phyloP scores from a whole-genome alignment of 2,329 filamentous ascomycete genomes.

The Thermomyces lanuginosus region DNA sequence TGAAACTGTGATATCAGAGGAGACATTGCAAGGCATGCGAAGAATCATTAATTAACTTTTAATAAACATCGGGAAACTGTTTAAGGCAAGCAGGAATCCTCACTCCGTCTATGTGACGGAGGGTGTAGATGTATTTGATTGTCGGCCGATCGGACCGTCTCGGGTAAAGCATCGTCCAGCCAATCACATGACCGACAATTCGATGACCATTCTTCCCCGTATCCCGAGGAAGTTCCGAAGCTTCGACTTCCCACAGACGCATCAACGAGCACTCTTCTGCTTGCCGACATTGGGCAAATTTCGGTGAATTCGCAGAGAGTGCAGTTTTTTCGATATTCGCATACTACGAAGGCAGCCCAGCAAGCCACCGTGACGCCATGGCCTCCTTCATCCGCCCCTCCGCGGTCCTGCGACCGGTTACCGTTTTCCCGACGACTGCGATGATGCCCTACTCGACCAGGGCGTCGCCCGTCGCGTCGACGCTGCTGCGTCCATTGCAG shows the following conservation, averaged over 20 bases:
- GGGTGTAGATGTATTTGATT: slow-evolving; percentile 5
- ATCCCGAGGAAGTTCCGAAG: slow-evolving; percentile 23
- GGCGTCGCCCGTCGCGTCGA: slow-evolving; percentile 9
- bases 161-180: slow-evolving; percentile 18
- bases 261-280: slow-evolving; percentile 1
- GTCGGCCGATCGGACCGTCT: slow-evolving; percentile 18
- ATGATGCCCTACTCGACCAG: slow-evolving; percentile 10
- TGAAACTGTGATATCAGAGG: too few species aligned
- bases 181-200: slow-evolving; percentile 22
- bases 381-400: slow-evolving; percentile 26
- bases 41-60: too few species aligned
- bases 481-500: slow-evolving; percentile 7
- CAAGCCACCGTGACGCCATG: slow-evolving; percentile 13
- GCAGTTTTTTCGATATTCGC: too few species aligned
- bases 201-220: slow-evolving; percentile 24
- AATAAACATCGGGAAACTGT: too few species aligned
- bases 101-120: too few species aligned
- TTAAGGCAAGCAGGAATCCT: too few species aligned
- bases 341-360: too few species aligned
- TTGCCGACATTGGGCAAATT: background rate
- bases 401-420: slow-evolving; percentile 21
- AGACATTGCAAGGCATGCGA: too few species aligned
- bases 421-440: slow-evolving; percentile 14
- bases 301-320: too few species aligned
- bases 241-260: slow-evolving; percentile 8